phyloP scores from a whole-genome alignment of 73 alveolate genomes.

The Paramecium sonneborni region DNA sequence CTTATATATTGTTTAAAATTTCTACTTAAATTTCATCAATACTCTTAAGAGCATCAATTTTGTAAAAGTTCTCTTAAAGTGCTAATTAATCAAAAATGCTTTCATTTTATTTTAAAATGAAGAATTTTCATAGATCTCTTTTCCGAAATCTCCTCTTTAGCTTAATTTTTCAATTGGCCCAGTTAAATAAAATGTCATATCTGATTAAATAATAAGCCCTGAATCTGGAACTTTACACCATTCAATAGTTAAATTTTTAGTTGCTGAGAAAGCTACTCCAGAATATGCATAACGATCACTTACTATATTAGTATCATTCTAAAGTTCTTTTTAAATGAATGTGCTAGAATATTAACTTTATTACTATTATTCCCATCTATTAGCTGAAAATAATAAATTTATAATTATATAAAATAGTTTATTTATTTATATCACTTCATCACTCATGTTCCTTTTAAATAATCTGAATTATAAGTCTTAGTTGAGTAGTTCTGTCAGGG shows the following conservation, averaged over 20 bases:
- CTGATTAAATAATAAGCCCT: conserved; percentile 86
- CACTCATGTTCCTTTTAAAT: conserved; percentile 73
- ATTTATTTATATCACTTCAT: conserved; percentile 86
- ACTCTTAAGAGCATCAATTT: conserved; percentile 70
- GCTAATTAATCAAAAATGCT: conserved; percentile 66
- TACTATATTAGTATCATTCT: conserved; percentile 73
- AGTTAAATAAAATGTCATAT: conserved; percentile 75
- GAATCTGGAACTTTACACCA: conserved; percentile 85
- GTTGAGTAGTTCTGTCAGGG: conserved; percentile 76
- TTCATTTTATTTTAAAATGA: conserved; percentile 80
- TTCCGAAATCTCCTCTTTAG: conserved; percentile 81
- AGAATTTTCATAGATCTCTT: conserved; percentile 83
- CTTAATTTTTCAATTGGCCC: conserved; percentile 68
- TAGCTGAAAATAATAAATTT: conserved; percentile 85
- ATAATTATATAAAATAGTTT: too few relatives aligned
- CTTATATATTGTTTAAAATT: not conserved
- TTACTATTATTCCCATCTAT: conserved; percentile 85
- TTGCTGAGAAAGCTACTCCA: conserved; percentile 91
- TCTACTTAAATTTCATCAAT: conserved; percentile 47
- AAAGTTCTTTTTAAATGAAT: conserved; percentile 59
- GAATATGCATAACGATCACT: conserved; percentile 90
- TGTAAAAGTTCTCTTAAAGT: conserved; percentile 59
- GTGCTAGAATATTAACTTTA: conserved; percentile 27
- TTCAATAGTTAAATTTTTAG: conserved; percentile 83
- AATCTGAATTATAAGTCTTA: conserved; percentile 79